Conservation (phyloP, 192 early-diverging fungal genomes). For the Backusella westeae region DNA sequence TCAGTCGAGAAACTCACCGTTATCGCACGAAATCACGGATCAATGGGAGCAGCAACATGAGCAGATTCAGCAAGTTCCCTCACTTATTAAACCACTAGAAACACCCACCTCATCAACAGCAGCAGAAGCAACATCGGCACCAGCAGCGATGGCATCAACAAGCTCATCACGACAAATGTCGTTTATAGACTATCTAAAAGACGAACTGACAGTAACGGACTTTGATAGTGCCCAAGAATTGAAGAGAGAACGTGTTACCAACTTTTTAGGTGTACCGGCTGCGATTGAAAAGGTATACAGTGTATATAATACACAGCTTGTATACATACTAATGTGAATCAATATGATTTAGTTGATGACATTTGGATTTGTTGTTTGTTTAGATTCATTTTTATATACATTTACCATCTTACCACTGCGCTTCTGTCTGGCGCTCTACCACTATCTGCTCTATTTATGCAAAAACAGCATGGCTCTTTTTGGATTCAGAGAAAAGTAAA, state of each 20-base stretch:
- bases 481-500: conserved; percentile 34
- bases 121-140: background rate
- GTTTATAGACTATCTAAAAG: conserved; percentile 59
- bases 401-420: conserved; percentile 93
- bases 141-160: background rate
- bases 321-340: background rate
- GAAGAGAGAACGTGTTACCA: conserved; percentile 84
- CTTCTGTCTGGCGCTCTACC: conserved; percentile 66
- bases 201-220: conserved; percentile 62
- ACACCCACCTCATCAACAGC: background rate
- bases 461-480: conserved; percentile 38
- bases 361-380: conserved; percentile 88
- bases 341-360: conserved; percentile 63
- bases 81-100: background rate
- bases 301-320: too few species aligned
- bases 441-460: conserved; percentile 38
- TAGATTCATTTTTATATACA: conserved; percentile 94
- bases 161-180: conserved; percentile 28
- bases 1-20: background rate
- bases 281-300: conserved; percentile 80
- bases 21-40: background rate
- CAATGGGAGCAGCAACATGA: background rate
- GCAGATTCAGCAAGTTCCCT: background rate
- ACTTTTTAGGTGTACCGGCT: conserved; percentile 84
- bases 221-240: conserved; percentile 73